Evolutionary conservation across 768 basidiomycete genomes (phyloP).

Genomic region (Termitomyces sp.): DNA sequence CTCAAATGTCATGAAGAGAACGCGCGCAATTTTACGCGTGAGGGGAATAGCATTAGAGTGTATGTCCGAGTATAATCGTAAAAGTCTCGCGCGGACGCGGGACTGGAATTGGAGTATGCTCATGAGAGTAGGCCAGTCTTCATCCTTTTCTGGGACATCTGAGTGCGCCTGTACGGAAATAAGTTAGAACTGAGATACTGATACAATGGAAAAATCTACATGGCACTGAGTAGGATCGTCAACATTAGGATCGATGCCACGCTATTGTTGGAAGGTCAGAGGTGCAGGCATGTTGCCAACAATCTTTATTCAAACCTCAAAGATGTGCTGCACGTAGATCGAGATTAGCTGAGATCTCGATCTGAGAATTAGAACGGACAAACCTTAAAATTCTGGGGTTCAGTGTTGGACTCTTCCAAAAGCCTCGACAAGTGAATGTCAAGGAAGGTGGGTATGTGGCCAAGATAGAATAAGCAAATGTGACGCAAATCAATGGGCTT

Average conservation of each 20-base stretch:
- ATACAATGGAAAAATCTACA: slow-evolving; percentile 36
- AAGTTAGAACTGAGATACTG: neutral
- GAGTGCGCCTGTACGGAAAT: slow-evolving; percentile 66
- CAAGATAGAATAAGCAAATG: slow-evolving; percentile 95
- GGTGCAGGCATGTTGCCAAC: neutral
- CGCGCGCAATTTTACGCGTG: slow-evolving; percentile 66
- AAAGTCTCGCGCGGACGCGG: slow-evolving; percentile 72
- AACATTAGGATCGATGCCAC: slow-evolving; percentile 94
- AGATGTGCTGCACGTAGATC: slow-evolving; percentile 50
- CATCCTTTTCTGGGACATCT: slow-evolving; percentile 70
- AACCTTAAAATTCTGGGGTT: slow-evolving; percentile 79
- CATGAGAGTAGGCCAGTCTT: slow-evolving; percentile 80
- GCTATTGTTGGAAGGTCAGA: slow-evolving; percentile 32
- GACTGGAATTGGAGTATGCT: slow-evolving; percentile 73
- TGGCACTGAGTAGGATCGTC: slow-evolving; percentile 86
- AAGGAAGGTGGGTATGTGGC: slow-evolving; percentile 89
- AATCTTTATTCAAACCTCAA: slow-evolving; percentile 47
- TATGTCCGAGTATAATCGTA: slow-evolving; percentile 69
- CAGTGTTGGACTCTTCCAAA: slow-evolving; percentile 72
- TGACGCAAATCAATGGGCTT: slow-evolving; percentile 94
- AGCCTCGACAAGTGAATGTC: slow-evolving; percentile 84
- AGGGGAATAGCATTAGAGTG: slow-evolving; percentile 43
- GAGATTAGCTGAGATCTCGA: neutral
- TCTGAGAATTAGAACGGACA: slow-evolving; percentile 9
- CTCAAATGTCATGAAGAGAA: slow-evolving; percentile 87